Conservation (phyloP, 768 basidiomycete species). For the Trametes villosa region DNA sequence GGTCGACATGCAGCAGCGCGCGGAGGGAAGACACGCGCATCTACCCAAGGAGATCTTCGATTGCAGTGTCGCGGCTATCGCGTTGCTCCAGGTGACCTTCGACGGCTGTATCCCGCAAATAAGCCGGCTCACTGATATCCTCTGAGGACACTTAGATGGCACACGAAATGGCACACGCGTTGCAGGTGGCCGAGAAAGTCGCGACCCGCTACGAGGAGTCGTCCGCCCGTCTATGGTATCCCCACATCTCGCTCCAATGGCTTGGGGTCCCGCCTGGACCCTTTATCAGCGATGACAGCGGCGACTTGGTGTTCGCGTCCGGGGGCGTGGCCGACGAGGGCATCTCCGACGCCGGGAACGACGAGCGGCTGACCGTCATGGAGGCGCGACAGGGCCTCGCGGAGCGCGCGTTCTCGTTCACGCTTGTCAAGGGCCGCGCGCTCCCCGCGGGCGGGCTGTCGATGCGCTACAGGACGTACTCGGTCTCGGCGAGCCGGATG, state of each 20-base stretch:
- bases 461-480: constrained; percentile 7
- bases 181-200: constrained; percentile 39
- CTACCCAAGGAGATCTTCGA: constrained; percentile 39
- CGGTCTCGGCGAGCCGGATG: constrained; percentile 13
- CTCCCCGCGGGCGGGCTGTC: constrained; percentile 12
- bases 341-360: constrained; percentile 17
- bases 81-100: constrained; percentile 49
- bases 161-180: constrained; percentile 42
- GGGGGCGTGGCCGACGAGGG: not conserved
- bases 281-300: constrained; percentile 35
- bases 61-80: constrained; percentile 46
- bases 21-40: constrained; percentile 24
- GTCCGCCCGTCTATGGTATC: constrained; percentile 43
- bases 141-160: constrained; percentile 44
- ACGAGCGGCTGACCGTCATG: constrained; percentile 33
- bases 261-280: constrained; percentile 44
- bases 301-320: constrained; percentile 7
- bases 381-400: constrained; percentile 41
- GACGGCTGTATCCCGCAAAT: not conserved
- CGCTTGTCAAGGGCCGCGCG: constrained; percentile 16
- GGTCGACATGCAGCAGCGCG: constrained; percentile 33
- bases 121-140: not conserved
- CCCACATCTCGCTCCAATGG: constrained; percentile 46
- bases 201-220: constrained; percentile 38
- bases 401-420: constrained; percentile 29